Conservation (phyloP, 805 yeast genomes). For the Barnettozyma wickerhamii region DNA sequence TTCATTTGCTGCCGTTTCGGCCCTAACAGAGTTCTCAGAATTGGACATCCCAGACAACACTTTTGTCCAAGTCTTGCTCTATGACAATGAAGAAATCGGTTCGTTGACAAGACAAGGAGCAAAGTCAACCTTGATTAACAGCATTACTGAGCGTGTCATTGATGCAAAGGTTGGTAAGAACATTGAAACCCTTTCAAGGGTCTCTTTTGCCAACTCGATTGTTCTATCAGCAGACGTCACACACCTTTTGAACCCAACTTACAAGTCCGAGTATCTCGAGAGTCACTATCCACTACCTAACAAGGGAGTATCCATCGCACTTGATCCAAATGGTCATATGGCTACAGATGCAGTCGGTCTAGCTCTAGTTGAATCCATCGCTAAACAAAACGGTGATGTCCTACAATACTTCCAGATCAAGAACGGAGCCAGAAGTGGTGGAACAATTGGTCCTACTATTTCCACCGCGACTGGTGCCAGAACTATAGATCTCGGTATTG, state of each 20-base stretch:
- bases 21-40: slow-evolving; percentile 46
- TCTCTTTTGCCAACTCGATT: slow-evolving; percentile 68
- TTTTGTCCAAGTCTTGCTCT: slow-evolving; percentile 59
- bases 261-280: slow-evolving; percentile 61
- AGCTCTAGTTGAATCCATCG: slow-evolving; percentile 68
- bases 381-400: slow-evolving; percentile 55
- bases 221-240: slow-evolving; percentile 81
- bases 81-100: slow-evolving; percentile 83
- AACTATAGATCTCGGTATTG: slow-evolving; percentile 77
- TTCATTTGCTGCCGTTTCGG: slow-evolving; percentile 65
- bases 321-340: slow-evolving; percentile 80
- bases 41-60: slow-evolving; percentile 31
- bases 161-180: slow-evolving; percentile 18
- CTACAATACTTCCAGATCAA: slow-evolving; percentile 83
- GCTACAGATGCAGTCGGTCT: slow-evolving; percentile 76
- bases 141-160: slow-evolving; percentile 54
- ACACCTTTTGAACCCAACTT: slow-evolving; percentile 81
- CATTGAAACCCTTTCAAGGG: slow-evolving; percentile 27
- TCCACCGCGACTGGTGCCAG: slow-evolving; percentile 65
- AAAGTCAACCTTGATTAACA: slow-evolving; percentile 67
- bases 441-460: slow-evolving; percentile 78
- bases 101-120: slow-evolving; percentile 80
- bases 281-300: slow-evolving; percentile 79
- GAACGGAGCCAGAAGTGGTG: slow-evolving; percentile 82
- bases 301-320: slow-evolving; percentile 63